A percentile compares a stretch with the other conserved stretches of the same genome.
These are phyloP conservation scores for Eimeria praecox DNA, from an alignment of 169 alveolate species.

Conservation along the genomic window DNA sequence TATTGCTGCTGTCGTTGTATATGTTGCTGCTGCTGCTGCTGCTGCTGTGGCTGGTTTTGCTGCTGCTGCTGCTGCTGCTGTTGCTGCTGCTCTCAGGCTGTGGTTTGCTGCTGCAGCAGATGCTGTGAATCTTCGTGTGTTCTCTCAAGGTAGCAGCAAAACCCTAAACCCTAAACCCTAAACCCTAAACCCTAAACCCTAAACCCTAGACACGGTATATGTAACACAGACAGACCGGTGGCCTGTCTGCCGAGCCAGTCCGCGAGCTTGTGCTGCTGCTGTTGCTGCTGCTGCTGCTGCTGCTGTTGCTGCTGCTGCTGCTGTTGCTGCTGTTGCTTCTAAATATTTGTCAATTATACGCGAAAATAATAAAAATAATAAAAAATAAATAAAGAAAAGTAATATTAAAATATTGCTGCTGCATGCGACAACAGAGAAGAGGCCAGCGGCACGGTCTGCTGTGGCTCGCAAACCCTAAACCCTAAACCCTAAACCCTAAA, in stretches of 20 bases:
- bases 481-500: conserved; percentile 36
- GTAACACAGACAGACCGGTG: not conserved
- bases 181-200: not conserved
- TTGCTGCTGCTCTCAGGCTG: too few species aligned
- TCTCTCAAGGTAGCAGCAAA: too few species aligned
- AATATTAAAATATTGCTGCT: not conserved
- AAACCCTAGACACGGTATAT: not conserved
- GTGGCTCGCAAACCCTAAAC: conserved; percentile 12
- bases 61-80: not conserved
- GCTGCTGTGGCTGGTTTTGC: not conserved
- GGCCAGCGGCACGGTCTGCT: not conserved
- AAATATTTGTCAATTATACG: not conserved
- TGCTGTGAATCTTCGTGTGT: too few species aligned
- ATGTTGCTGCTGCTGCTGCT: too few species aligned
- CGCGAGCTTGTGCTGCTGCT: too few species aligned
- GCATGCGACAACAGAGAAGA: not conserved
- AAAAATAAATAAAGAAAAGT: too few species aligned
- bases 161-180: not conserved
- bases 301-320: conserved; percentile 3
- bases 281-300: conserved; percentile 3
- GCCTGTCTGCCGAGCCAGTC: not conserved
- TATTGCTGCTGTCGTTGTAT: too few species aligned
- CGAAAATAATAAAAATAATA: not conserved
- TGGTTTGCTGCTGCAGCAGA: too few species aligned
- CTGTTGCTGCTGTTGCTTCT: not conserved